These are phyloP conservation scores for Lasiodiplodia sp. DNA, from an alignment of 2,329 filamentous ascomycete genomes.

Conservation along the genomic window DNA sequence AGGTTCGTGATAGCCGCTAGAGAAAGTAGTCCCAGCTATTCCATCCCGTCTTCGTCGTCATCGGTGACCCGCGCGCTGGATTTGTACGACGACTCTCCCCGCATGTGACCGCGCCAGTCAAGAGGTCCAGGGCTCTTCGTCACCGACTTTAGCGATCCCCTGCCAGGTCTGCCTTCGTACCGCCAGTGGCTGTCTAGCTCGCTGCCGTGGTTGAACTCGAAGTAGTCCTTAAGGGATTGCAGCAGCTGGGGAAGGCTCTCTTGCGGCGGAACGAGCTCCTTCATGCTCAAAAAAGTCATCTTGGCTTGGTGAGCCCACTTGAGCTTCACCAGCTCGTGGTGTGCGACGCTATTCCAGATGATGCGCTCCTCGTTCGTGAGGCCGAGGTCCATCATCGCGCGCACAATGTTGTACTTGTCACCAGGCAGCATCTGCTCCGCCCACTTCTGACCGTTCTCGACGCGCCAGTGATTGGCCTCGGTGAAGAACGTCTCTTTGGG, in stretches of 20 bases:
- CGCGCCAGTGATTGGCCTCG: constrained; percentile 33
- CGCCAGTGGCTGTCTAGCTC: constrained; percentile 33
- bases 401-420: constrained; percentile 52
- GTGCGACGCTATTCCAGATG: constrained; percentile 43
- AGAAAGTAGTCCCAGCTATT: not conserved
- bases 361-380: constrained; percentile 42
- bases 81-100: constrained; percentile 17
- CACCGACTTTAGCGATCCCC: constrained; percentile 13
- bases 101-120: constrained; percentile 22
- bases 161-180: constrained; percentile 21
- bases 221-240: constrained; percentile 36
- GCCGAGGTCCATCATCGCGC: constrained; percentile 39
- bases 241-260: constrained; percentile 33
- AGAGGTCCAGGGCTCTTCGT: constrained; percentile 19
- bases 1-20: not conserved
- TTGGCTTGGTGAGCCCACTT: constrained; percentile 39
- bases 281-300: constrained; percentile 34
- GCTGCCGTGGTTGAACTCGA: constrained; percentile 31
- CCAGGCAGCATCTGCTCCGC: constrained; percentile 48
- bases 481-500: constrained; percentile 25
- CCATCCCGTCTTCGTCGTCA: constrained; percentile 8
- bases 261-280: constrained; percentile 32
- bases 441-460: constrained; percentile 33
- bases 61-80: constrained; percentile 13
- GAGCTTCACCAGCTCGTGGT: constrained; percentile 37